Evolutionary conservation across 768 basidiomycete species (phyloP).

Genomic region (Phaeolepiota aurea): DNA sequence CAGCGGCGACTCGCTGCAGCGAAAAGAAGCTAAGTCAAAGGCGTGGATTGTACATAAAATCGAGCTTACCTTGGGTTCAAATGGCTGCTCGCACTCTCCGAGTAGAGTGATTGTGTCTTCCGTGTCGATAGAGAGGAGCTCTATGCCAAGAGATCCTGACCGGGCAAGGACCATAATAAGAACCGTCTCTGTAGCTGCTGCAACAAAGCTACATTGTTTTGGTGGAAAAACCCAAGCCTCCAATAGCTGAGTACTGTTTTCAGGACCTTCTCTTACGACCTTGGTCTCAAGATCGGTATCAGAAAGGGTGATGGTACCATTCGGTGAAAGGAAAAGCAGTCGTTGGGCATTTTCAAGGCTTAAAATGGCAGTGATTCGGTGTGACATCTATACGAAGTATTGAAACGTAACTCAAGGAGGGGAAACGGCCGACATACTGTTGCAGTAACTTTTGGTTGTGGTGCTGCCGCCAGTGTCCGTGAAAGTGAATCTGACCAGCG

Average conservation of each 20-base stretch:
- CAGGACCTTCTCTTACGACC: conserved; percentile 9
- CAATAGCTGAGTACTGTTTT: not conserved
- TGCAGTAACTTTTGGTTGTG: not conserved
- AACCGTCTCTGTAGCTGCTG: not conserved
- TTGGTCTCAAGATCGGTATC: conserved; percentile 16
- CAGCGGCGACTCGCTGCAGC: conserved; percentile 24
- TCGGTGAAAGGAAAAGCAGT: conserved; percentile 20
- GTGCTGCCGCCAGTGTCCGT: not conserved
- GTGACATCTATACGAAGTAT: conserved; percentile 28
- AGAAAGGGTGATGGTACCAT: conserved; percentile 21
- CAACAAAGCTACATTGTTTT: not conserved
- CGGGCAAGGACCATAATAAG: not conserved
- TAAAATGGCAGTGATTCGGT: conserved; percentile 23
- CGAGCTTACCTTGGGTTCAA: conserved; percentile 23
- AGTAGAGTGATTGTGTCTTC: conserved; percentile 20
- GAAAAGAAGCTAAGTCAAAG: conserved; percentile 4
- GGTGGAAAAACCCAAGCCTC: not conserved
- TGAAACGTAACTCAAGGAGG: too few relatives aligned
- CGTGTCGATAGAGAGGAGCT: conserved; percentile 23
- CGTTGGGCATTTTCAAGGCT: conserved; percentile 13
- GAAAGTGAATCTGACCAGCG: conserved; percentile 51
- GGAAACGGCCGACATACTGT: not conserved
- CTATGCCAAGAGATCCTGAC: conserved; percentile 11
- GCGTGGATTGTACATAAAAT: conserved; percentile 1
- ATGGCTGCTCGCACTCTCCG: conserved; percentile 17